Conservation (phyloP, 2,329 filamentous ascomycete species). For the Dactylonectria estremocensis region DNA sequence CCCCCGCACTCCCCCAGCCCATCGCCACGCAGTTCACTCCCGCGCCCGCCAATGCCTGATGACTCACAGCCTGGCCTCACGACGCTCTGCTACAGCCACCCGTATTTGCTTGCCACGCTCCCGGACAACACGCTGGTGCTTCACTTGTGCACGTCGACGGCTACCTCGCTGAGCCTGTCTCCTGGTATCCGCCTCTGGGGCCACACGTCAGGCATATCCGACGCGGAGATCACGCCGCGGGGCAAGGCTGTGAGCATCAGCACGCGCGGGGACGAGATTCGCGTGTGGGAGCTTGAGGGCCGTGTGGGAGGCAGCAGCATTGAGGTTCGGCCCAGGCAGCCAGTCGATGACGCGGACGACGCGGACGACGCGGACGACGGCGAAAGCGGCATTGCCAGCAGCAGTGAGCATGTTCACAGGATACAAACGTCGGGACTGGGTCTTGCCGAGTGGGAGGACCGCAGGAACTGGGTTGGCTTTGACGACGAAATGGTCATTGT, state of each 20-base stretch:
- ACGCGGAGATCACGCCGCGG: conserved; percentile 85
- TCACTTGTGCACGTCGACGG: conserved; percentile 83
- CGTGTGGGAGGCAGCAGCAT: conserved; percentile 70
- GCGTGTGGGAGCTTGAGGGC: conserved; percentile 92
- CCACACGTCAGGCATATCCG: conserved; percentile 90
- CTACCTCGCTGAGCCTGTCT: conserved; percentile 77
- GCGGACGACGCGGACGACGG: conserved; percentile 15
- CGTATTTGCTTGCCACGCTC: conserved; percentile 87
- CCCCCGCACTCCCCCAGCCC: not conserved
- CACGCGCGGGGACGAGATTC: conserved; percentile 81
- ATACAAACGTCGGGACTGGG: conserved; percentile 16
- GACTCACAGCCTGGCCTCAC: conserved; percentile 64
- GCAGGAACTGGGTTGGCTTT: conserved; percentile 83
- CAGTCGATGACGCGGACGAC: conserved; percentile 41
- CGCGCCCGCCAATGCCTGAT: conserved; percentile 20
- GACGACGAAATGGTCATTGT: conserved; percentile 95
- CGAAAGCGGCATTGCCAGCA: conserved; percentile 13
- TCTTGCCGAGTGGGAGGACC: conserved; percentile 59
- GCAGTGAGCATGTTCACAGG: conserved; percentile 7
- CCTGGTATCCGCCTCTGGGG: conserved; percentile 87
- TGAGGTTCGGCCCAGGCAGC: conserved; percentile 63
- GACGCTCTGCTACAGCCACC: conserved; percentile 80
- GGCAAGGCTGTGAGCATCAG: conserved; percentile 95
- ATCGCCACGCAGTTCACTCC: conserved; percentile 17
- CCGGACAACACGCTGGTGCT: conserved; percentile 90